These are phyloP conservation scores for Ophiobolus disseminans DNA, from an alignment of 2,329 filamentous ascomycete genomes.

Conservation along the genomic window DNA sequence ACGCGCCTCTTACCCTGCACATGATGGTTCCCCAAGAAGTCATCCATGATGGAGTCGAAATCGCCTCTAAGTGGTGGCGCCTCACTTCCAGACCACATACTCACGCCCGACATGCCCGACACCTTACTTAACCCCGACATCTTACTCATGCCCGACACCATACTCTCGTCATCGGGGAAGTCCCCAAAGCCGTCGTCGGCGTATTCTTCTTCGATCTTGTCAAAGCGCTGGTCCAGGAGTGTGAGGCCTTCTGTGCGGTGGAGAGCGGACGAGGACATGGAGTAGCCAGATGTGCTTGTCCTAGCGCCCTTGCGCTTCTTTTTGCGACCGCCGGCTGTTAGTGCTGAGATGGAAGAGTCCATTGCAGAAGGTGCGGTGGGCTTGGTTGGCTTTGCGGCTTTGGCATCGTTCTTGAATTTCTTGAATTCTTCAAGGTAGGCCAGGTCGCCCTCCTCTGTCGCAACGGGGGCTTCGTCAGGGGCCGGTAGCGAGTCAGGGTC, in stretches of 20 bases:
- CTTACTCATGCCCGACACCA: conserved; percentile 57
- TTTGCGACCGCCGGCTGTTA: conserved; percentile 73
- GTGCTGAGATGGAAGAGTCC: conserved; percentile 72
- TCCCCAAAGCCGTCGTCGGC: conserved; percentile 49
- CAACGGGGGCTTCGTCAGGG: conserved; percentile 41
- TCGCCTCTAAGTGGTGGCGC: conserved; percentile 71
- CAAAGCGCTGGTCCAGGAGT: conserved; percentile 87
- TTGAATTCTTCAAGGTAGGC: conserved; percentile 93
- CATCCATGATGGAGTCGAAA: conserved; percentile 90
- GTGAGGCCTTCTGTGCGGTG: conserved; percentile 86
- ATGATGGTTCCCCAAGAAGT: conserved; percentile 80
- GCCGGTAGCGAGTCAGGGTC: conserved; percentile 52
- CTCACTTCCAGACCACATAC: conserved; percentile 44
- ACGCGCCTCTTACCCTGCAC: conserved; percentile 72
- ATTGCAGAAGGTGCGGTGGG: conserved; percentile 65
- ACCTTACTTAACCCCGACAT: conserved; percentile 58
- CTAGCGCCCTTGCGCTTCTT: conserved; percentile 97
- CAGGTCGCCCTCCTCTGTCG: conserved; percentile 63
- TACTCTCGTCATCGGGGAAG: conserved; percentile 54
- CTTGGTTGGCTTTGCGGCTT: conserved; percentile 54
- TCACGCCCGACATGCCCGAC: conserved; percentile 41
- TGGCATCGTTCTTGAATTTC: conserved; percentile 85
- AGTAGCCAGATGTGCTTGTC: conserved; percentile 85
- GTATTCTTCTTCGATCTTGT: conserved; percentile 85
- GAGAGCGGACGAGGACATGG: conserved; percentile 88